These are phyloP conservation scores for Yamadazyma diospyri DNA, from an alignment of 1,139 yeast genomes.

Conservation along the genomic window DNA sequence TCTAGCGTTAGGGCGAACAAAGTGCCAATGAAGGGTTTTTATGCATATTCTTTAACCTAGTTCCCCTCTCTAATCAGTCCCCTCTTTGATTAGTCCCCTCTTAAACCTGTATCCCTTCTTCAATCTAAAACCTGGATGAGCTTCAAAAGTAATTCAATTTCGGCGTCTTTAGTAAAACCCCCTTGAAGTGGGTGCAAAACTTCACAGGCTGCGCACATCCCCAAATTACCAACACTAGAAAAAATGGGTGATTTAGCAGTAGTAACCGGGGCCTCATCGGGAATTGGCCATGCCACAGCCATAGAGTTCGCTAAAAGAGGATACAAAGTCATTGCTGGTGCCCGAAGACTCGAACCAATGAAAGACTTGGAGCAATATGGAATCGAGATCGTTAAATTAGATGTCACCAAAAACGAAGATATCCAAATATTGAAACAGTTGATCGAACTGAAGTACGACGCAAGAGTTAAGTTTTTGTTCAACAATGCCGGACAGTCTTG, in stretches of 20 bases:
- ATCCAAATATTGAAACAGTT: constrained; percentile 42
- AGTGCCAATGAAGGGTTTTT: too few species aligned
- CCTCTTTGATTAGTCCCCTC: too few species aligned
- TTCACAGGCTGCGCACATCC: too few species aligned
- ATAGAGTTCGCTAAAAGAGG: constrained; percentile 62
- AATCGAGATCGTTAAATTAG: constrained; percentile 22
- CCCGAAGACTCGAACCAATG: constrained; percentile 67
- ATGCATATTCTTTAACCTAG: too few species aligned
- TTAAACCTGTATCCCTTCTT: too few species aligned
- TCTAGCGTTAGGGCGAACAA: too few species aligned
- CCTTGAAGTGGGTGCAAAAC: too few species aligned
- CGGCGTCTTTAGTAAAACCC: too few species aligned
- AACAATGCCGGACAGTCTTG: constrained; percentile 20
- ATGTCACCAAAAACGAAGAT: constrained; percentile 50
- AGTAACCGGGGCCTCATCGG: constrained; percentile 81
- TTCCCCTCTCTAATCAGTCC: too few species aligned
- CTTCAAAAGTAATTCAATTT: too few species aligned
- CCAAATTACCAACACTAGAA: too few species aligned
- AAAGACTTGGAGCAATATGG: constrained; percentile 44
- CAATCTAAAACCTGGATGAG: too few species aligned
- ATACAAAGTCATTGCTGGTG: constrained; percentile 58
- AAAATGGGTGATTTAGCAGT: constrained; percentile 35
- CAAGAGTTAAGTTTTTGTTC: constrained; percentile 21
- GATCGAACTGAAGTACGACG: constrained; percentile 32
- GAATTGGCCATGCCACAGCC: constrained; percentile 70